A percentile compares a stretch with the other conserved stretches of the same genome.
phyloP scores from a whole-genome alignment of 495 filamentous ascomycete species.

The Haplographium delicatum region DNA sequence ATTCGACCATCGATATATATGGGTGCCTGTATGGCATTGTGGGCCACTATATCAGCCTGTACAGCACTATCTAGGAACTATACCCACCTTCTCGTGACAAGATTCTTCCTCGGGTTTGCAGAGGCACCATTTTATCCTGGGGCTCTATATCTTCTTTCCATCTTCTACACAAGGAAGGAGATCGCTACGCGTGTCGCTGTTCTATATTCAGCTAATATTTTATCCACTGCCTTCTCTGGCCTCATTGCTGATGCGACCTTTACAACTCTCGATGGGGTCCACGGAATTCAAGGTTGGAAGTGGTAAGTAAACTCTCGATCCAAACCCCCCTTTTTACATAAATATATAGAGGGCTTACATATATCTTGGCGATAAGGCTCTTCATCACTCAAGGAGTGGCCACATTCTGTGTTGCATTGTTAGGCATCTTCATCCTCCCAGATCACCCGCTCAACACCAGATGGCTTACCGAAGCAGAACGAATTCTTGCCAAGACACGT shows the following conservation, averaged over 20 bases:
- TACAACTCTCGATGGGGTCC: slow-evolving; percentile 34
- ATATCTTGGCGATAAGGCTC: no score
- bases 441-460: slow-evolving; percentile 48
- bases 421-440: slow-evolving; percentile 43
- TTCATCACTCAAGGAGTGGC: slow-evolving; percentile 26
- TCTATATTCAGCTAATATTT: slow-evolving; percentile 38
- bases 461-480: slow-evolving; percentile 48
- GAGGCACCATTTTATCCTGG: slow-evolving; percentile 51
- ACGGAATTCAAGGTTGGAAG: slow-evolving; percentile 46
- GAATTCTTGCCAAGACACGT: slow-evolving; percentile 35
- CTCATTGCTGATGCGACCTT: slow-evolving; percentile 43
- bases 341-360: no score
- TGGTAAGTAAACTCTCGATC: no score
- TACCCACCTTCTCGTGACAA: slow-evolving; percentile 51
- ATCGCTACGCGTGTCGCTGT: slow-evolving; percentile 39
- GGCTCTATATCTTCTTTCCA: slow-evolving; percentile 38
- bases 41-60: slow-evolving; percentile 38
- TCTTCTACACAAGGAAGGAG: slow-evolving; percentile 49
- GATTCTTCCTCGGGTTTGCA: slow-evolving; percentile 63
- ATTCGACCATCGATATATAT: slow-evolving; percentile 22
- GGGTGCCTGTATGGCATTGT: slow-evolving; percentile 36
- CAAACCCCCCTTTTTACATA: no score
- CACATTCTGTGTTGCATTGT: slow-evolving; percentile 29
- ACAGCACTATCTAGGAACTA: slow-evolving; percentile 47
- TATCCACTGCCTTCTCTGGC: slow-evolving; percentile 41